phyloP scores from a whole-genome alignment of 306 rosid genomes.

The Lablab purpureus region DNA sequence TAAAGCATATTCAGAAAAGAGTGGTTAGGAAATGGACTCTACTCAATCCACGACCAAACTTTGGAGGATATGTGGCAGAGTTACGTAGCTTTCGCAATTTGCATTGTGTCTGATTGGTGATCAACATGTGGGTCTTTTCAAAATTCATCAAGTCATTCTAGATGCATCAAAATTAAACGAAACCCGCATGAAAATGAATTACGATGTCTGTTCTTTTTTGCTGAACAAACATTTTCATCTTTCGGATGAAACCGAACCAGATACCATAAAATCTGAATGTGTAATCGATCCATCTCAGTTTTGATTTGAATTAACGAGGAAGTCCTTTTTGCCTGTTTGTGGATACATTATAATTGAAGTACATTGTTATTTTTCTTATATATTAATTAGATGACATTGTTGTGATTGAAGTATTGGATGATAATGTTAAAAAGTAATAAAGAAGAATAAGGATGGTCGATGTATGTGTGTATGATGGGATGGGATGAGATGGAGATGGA shows the following conservation, averaged over 20 bases:
- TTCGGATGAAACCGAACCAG: neutral
- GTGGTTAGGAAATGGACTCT: slow-evolving; percentile 2
- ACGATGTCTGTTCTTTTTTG: slow-evolving; percentile 16
- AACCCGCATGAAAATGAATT: neutral
- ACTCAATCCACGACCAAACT: slow-evolving; percentile 12
- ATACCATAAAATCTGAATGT: slow-evolving; percentile 16
- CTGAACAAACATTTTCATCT: neutral
- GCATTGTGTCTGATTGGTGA: slow-evolving; percentile 33
- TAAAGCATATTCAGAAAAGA: neutral
- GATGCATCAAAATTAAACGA: slow-evolving; percentile 27
- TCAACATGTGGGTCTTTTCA: slow-evolving; percentile 44
- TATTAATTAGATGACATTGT: too few species aligned
- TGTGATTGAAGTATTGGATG: too few species aligned
- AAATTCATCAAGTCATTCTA: slow-evolving; percentile 21
- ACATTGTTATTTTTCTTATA: too few species aligned
- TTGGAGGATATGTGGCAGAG: slow-evolving; percentile 26
- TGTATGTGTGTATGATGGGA: neutral
- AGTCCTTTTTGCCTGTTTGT: too few species aligned
- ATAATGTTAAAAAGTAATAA: too few species aligned
- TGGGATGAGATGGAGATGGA: neutral
- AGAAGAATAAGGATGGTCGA: too few species aligned
- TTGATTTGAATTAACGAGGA: too few species aligned
- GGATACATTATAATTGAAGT: too few species aligned
- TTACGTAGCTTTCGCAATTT: slow-evolving; percentile 5
- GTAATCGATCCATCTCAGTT: neutral